Percentiles rank a stretch among this genome's conserved stretches.
phyloP scores from a whole-genome alignment of 2,329 filamentous ascomycete genomes.

The Ophiostoma quercus region DNA sequence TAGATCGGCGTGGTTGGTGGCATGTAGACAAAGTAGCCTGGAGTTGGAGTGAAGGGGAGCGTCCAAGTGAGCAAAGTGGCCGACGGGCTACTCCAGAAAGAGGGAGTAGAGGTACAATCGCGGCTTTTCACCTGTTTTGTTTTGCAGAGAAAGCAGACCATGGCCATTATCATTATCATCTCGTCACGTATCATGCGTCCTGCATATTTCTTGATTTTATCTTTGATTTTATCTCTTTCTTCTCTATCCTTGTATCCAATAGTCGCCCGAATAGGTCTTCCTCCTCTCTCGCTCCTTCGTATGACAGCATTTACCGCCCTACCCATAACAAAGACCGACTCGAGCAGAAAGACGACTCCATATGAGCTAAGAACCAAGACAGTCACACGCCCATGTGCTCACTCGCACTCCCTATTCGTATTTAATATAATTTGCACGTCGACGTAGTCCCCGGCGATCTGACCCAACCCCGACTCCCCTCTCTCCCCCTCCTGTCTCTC shows the following conservation, averaged over 20 bases:
- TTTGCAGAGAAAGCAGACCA: background rate
- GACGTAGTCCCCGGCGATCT: background rate
- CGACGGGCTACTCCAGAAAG: no score
- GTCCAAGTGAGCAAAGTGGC: background rate
- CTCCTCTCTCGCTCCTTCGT: background rate
- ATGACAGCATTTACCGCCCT: background rate
- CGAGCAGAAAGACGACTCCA: background rate
- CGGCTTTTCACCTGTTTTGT: slow-evolving; percentile 7
- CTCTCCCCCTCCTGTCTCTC: background rate
- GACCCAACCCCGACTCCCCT: background rate
- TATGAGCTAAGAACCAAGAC: background rate
- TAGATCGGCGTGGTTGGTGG: background rate
- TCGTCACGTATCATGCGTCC: background rate
- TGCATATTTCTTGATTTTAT: background rate
- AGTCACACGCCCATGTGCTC: slow-evolving; percentile 5
- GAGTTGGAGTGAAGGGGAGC: background rate
- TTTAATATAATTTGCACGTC: background rate
- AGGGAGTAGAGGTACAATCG: background rate
- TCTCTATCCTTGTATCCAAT: background rate
- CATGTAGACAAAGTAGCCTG: background rate
- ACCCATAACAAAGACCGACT: background rate
- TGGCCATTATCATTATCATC: background rate
- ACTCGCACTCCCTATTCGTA: background rate
- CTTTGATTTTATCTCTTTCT: background rate
- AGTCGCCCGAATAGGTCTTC: background rate